Percentiles rank a stretch among this genome's conserved stretches.
Conservation (phyloP, 495 filamentous ascomycete species). For the Tuber aestivum region DNA sequence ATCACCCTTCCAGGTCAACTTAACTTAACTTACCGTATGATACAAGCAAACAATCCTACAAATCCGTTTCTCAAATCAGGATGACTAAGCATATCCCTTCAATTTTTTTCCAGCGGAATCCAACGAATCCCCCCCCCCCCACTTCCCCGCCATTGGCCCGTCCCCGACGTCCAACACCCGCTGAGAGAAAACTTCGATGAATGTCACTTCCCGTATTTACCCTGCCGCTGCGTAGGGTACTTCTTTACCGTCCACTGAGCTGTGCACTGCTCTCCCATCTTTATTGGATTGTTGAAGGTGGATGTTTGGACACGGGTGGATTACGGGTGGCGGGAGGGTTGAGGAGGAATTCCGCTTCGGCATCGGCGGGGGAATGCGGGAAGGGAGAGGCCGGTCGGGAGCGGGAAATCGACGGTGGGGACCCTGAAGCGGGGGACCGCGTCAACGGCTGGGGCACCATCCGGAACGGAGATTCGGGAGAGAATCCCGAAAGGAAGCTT, state of each 20-base stretch:
- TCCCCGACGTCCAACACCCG: neutral
- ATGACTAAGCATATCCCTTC: conserved; percentile 22
- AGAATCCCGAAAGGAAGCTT: neutral
- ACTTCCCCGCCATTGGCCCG: neutral
- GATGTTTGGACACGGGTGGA: neutral
- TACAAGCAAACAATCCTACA: neutral
- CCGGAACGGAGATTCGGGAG: neutral
- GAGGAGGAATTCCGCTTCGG: neutral
- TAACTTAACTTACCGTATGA: neutral
- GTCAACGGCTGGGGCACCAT: neutral
- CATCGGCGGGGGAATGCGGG: neutral
- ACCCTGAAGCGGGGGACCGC: neutral
- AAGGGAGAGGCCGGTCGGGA: neutral
- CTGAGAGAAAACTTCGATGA: conserved; percentile 25
- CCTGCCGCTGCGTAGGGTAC: conserved; percentile 27
- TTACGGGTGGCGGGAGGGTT: neutral
- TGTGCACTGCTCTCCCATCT: conserved; percentile 2
- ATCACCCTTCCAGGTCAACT: neutral
- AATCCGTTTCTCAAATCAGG: neutral
- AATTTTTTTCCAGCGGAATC: conserved; percentile 6
- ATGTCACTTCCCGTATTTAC: conserved; percentile 40
- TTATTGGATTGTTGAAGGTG: neutral
- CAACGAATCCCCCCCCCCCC: neutral
- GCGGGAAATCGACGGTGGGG: neutral
- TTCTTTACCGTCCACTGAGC: conserved; percentile 19